Conservation (phyloP, 768 basidiomycete genomes). For the Tylopilus cervinicoccineus region DNA sequence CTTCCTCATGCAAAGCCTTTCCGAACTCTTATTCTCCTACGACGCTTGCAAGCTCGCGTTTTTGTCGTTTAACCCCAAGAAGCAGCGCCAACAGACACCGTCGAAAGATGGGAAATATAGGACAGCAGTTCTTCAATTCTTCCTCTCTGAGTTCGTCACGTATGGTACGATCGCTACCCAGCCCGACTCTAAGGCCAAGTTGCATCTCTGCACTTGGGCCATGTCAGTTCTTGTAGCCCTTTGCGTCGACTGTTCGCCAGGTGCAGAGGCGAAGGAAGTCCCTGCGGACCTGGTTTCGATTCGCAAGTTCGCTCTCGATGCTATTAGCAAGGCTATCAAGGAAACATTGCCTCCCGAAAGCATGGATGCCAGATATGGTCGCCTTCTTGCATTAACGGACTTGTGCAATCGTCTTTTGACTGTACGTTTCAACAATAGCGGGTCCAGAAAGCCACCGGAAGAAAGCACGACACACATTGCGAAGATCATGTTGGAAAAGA, state of each 20-base stretch:
- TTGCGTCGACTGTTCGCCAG: conserved; percentile 78
- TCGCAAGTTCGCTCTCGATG: conserved; percentile 90
- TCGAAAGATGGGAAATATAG: conserved; percentile 70
- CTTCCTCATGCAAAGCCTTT: conserved; percentile 88
- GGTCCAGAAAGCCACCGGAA: conserved; percentile 47
- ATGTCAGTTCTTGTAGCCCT: conserved; percentile 89
- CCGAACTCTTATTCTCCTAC: conserved; percentile 92
- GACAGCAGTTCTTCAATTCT: conserved; percentile 67
- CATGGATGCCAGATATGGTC: conserved; percentile 79
- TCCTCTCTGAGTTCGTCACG: conserved; percentile 80
- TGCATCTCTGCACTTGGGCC: conserved; percentile 76
- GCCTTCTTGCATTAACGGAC: conserved; percentile 81
- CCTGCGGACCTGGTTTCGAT: conserved; percentile 78
- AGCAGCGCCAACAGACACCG: conserved; percentile 47
- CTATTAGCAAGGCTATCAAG: conserved; percentile 81
- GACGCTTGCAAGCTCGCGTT: conserved; percentile 87
- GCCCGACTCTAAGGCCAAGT: conserved; percentile 49
- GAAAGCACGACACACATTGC: conserved; percentile 90
- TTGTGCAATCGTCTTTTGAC: conserved; percentile 85
- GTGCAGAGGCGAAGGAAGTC: conserved; percentile 70
- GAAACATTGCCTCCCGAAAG: conserved; percentile 60
- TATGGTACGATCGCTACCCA: conserved; percentile 69
- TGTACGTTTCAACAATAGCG: conserved; percentile 60
- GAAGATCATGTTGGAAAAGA: conserved; percentile 98
- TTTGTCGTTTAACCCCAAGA: conserved; percentile 70